Conservation (phyloP, 306 rosid genomes). For the Castanopsis chinensis region DNA sequence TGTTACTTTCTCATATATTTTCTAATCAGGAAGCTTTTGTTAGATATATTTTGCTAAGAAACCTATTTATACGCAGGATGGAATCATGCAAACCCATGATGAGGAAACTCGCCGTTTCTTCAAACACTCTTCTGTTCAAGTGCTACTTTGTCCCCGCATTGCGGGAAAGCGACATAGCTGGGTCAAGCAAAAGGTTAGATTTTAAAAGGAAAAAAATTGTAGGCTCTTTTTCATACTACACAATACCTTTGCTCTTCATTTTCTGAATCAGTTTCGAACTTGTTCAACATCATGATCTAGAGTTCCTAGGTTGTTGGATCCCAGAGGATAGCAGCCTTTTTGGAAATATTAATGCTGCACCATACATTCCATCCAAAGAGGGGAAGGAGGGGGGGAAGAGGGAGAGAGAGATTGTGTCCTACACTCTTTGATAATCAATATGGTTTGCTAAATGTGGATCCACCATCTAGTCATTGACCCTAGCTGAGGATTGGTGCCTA, state of each 20-base stretch:
- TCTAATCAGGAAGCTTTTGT: conserved; percentile 9
- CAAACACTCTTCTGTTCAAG: conserved; percentile 91
- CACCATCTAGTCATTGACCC: neutral
- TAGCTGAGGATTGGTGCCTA: neutral
- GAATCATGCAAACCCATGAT: conserved; percentile 95
- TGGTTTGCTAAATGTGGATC: neutral
- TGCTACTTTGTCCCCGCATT: conserved; percentile 81
- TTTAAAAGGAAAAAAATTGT: neutral
- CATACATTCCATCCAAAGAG: neutral
- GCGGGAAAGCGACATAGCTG: conserved; percentile 95
- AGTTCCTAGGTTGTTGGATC: neutral
- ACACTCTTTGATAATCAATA: neutral
- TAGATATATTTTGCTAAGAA: conserved; percentile 2
- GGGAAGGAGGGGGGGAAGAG: neutral
- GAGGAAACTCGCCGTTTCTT: conserved; percentile 95
- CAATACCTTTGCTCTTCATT: conserved; percentile 19
- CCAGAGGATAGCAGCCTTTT: neutral
- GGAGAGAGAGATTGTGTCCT: neutral
- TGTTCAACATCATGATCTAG: conserved; percentile 11
- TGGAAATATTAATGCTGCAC: neutral
- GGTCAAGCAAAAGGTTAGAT: conserved; percentile 75
- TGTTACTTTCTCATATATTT: neutral
- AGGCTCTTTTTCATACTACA: neutral
- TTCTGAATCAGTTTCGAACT: neutral
- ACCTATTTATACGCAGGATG: conserved; percentile 57